These are phyloP conservation scores for Populus alba DNA, from an alignment of 345 rosid species.

Conservation along the genomic window DNA sequence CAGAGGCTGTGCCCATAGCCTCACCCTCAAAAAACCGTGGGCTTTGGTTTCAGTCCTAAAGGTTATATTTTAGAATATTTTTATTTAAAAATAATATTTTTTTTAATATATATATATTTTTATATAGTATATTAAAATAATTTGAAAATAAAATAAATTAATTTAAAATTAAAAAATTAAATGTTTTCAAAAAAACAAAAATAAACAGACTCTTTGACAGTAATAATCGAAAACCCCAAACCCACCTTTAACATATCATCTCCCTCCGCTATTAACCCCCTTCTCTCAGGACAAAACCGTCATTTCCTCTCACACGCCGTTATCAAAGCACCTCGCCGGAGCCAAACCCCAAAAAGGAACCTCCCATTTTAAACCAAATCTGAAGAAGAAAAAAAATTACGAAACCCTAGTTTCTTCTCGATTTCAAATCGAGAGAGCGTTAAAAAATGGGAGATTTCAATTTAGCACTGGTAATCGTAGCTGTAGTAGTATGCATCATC, in stretches of 20 bases:
- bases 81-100: too few relatives aligned
- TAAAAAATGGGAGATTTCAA: slow-evolving; percentile 92
- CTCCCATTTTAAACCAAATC: slow-evolving; percentile 9
- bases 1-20: too few relatives aligned
- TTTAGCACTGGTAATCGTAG: slow-evolving; percentile 97
- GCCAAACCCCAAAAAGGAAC: background rate
- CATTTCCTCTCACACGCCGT: background rate
- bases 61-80: too few relatives aligned
- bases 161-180: too few relatives aligned
- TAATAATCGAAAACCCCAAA: background rate
- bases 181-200: too few relatives aligned
- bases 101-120: too few relatives aligned
- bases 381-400: background rate
- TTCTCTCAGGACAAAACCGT: background rate
- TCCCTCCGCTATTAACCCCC: background rate
- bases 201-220: too few relatives aligned
- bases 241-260: background rate
- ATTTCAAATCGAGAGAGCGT: slow-evolving; percentile 30
- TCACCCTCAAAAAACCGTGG: background rate
- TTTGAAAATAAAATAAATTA: too few relatives aligned
- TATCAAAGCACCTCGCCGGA: slow-evolving; percentile 15
- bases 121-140: too few relatives aligned
- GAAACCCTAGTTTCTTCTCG: slow-evolving; percentile 24
- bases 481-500: slow-evolving; percentile 78
- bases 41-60: too few relatives aligned